phyloP scores from a whole-genome alignment of 768 basidiomycete genomes.

The Leucosporidium yakuticum region DNA sequence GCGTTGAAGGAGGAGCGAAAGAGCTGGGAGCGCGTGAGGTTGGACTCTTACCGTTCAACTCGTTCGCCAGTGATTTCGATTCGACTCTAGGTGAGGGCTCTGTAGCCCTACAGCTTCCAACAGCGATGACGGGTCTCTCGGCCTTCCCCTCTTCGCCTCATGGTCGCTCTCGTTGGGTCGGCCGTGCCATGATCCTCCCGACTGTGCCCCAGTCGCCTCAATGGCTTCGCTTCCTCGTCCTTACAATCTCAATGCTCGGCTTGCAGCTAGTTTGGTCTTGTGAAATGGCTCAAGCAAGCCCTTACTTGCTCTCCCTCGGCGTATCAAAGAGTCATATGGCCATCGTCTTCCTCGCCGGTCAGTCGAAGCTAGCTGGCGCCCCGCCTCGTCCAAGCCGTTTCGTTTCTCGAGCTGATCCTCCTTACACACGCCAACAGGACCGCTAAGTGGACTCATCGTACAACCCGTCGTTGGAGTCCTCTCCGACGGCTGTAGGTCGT shows the following conservation, averaged over 20 bases:
- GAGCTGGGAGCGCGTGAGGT: no score
- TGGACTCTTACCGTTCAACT: no score
- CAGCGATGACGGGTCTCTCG: not conserved
- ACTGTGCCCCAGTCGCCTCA: constrained; percentile 51
- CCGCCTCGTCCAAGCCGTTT: not conserved
- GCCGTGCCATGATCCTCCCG: constrained; percentile 11
- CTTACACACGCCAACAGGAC: constrained; percentile 39
- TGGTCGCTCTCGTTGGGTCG: constrained; percentile 16
- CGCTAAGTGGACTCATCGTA: constrained; percentile 79
- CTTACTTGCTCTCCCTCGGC: constrained; percentile 81
- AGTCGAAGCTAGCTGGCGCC: no score
- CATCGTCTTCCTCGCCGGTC: constrained; percentile 81
- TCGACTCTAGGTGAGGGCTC: no score
- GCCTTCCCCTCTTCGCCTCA: not conserved
- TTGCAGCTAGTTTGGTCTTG: constrained; percentile 77
- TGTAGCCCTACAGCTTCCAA: no score
- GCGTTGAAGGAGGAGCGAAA: no score
- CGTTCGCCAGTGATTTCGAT: no score
- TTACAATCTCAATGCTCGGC: not conserved
- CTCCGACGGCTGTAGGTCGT: constrained; percentile 75
- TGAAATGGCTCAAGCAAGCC: constrained; percentile 81
- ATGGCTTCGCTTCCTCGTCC: not conserved
- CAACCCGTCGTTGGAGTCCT: constrained; percentile 70
- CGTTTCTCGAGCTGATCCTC: not conserved
- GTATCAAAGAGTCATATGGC: constrained; percentile 80